Evolutionary conservation across 2,329 filamentous ascomycete genomes (phyloP).

Genomic region (Neonectria ditissima): DNA sequence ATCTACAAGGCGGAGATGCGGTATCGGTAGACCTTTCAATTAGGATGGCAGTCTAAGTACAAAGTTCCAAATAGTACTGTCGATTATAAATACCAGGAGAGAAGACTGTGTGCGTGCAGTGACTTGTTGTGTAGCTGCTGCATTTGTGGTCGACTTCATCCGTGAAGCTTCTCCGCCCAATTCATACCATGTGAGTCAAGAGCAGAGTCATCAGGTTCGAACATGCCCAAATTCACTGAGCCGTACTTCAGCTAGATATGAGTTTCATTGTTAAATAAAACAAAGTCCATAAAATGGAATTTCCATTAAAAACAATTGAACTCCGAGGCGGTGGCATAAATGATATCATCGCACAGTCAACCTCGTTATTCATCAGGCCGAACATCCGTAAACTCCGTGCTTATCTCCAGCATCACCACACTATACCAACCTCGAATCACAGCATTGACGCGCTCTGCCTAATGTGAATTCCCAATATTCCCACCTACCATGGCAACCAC

Average conservation of each 20-base stretch:
- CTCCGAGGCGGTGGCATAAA: not conserved
- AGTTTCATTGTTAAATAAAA: too few relatives aligned
- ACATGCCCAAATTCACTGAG: too few relatives aligned
- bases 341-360: not conserved
- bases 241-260: too few relatives aligned
- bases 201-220: too few relatives aligned
- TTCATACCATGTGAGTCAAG: too few relatives aligned
- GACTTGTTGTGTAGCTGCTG: not conserved
- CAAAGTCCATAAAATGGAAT: too few relatives aligned
- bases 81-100: not conserved
- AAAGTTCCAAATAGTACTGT: not conserved
- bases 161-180: too few relatives aligned
- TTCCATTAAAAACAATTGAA: not conserved
- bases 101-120: not conserved
- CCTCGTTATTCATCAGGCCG: not conserved
- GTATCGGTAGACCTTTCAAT: not conserved
- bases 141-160: not conserved
- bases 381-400: not conserved
- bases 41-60: too few relatives aligned
- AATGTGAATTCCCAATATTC: too few relatives aligned
- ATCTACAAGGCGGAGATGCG: not conserved
- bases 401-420: slow-evolving; percentile 8
- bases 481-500: slow-evolving; percentile 34
- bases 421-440: too few relatives aligned
- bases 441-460: not conserved